These are phyloP conservation scores for Asparagopsis taxiformis DNA, from an alignment of 31 red algal species.

Conservation along the genomic window DNA sequence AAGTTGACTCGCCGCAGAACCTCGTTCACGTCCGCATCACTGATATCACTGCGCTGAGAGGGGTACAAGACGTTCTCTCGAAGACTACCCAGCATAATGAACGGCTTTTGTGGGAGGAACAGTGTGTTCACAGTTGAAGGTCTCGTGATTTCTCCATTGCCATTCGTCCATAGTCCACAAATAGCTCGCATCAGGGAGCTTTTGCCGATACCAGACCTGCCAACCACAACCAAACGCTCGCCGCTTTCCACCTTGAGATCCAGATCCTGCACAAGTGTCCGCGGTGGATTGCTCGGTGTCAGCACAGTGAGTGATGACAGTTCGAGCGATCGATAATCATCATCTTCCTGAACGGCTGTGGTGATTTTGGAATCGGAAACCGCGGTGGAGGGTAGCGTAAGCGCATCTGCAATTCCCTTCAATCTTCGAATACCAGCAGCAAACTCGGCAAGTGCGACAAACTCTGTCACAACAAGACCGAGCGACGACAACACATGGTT, in stretches of 20 bases:
- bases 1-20: constrained; percentile 80
- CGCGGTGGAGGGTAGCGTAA: constrained; percentile 22
- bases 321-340: background rate
- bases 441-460: constrained; percentile 80
- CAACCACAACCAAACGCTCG: constrained; percentile 64
- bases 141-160: constrained; percentile 51
- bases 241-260: constrained; percentile 25
- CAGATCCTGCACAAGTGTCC: constrained; percentile 59
- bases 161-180: constrained; percentile 80
- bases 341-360: background rate
- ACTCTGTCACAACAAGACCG: constrained; percentile 79
- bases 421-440: constrained; percentile 73
- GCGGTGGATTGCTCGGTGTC: constrained; percentile 32
- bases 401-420: constrained; percentile 45
- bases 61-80: constrained; percentile 89
- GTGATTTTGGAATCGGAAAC: background rate
- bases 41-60: constrained; percentile 14
- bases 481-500: constrained; percentile 84
- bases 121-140: constrained; percentile 42
- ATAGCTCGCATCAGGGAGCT: constrained; percentile 83
- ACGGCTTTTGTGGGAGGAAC: constrained; percentile 85
- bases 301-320: constrained; percentile 35
- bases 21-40: constrained; percentile 46
- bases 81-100: constrained; percentile 78
- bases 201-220: constrained; percentile 88